These are phyloP conservation scores for Selenicereus undatus DNA, from an alignment of 148 eudicot species.

Conservation along the genomic window DNA sequence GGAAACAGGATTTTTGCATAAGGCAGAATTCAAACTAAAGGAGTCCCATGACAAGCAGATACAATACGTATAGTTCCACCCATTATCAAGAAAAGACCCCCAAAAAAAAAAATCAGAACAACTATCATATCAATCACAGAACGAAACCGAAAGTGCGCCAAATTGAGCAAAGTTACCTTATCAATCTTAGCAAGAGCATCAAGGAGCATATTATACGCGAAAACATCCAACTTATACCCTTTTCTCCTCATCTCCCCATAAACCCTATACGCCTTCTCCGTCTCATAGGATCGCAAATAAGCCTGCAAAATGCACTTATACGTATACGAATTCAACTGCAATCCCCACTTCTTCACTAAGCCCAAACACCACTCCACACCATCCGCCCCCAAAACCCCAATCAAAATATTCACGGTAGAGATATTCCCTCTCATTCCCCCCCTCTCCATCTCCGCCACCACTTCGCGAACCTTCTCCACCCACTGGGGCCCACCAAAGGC, in stretches of 20 bases:
- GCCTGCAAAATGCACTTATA: slow-evolving; percentile 83
- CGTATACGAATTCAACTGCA: slow-evolving; percentile 66
- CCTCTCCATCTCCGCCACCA: slow-evolving; percentile 57
- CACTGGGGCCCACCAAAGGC: slow-evolving; percentile 30
- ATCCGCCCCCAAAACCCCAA: slow-evolving; percentile 53
- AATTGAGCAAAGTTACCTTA: slow-evolving; percentile 42
- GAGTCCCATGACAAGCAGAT: neutral
- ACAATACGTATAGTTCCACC: neutral
- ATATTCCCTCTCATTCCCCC: slow-evolving; percentile 52
- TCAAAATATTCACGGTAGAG: slow-evolving; percentile 77
- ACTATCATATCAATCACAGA: neutral
- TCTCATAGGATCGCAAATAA: slow-evolving; percentile 49
- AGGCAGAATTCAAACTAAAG: neutral
- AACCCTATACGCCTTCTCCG: slow-evolving; percentile 46
- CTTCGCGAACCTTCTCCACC: slow-evolving; percentile 24
- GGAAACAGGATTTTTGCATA: too few species aligned
- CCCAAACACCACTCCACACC: slow-evolving; percentile 60
- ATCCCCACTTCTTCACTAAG: slow-evolving; percentile 68
- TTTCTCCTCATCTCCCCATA: slow-evolving; percentile 55
- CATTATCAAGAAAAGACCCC: too few species aligned
- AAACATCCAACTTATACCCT: slow-evolving; percentile 55
- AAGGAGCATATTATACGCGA: slow-evolving; percentile 78
- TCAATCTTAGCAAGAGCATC: slow-evolving; percentile 68
- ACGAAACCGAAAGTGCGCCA: neutral
- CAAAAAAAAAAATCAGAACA: too few species aligned